Evolutionary conservation across 2,329 filamentous ascomycete species (phyloP), one percentile per base, ranked within the genome.

Genomic region (Penicillium sp.): DNA sequence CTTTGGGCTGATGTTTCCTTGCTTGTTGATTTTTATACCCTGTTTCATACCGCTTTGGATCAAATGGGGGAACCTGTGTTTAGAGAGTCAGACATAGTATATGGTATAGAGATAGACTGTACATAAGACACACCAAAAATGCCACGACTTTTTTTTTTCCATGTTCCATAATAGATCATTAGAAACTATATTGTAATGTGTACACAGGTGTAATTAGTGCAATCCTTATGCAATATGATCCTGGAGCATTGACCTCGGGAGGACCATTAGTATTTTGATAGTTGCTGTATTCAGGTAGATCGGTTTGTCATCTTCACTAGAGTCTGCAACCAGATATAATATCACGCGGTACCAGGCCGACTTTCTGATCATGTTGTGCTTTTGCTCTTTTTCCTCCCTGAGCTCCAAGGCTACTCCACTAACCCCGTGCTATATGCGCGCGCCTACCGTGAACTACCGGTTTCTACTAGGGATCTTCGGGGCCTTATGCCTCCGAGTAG

Each of bases 51-150:
- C 38, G 45, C 26, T 22, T 38, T 24, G 24, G 38, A 28, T 21
- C 31, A 40, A 6, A 9, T 47, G 7, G 22, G 43, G 47, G 31
- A 24, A 13, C 10, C 9, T 43, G 12, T 43, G 26, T 51, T 34
- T 43, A 45, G 35, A 51, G 41, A 17, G 34, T 47, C 40, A 47
- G 37, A 26, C 8, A 45, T 45, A 21, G 17, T 31, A 50, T 22
- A 37, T 47, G 40, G 35, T 43, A 48, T 48, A 48, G 40, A 56
- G 17, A 56, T 56, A 54, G 46, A 56, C 41, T 51, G 37, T 54
- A 50, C 33, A 54, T 53, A 54, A 41, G 37, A 49, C 42, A 26
- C 15, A 48, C 32, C 50, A 22, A 41, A 40, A 48, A 50, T 40
- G 40, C 37, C 26, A 53, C 6, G 33, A 47, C 24, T 6, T 42